Conservation (phyloP, 164 flowering plant genomes). For the Chimonanthus salicifolius region DNA sequence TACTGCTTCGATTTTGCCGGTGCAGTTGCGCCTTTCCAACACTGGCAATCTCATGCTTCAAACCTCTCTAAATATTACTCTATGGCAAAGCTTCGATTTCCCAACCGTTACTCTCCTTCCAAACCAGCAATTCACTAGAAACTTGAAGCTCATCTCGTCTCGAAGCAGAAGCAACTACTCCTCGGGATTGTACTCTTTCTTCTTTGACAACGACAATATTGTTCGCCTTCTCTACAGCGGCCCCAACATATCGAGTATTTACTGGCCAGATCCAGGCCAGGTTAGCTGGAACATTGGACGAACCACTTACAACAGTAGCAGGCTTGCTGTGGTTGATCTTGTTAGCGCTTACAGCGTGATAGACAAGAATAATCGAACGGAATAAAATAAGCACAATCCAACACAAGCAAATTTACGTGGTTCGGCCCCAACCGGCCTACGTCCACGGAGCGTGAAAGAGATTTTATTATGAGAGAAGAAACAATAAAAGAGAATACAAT, state of each 20-base stretch:
- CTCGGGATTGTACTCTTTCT: conserved; percentile 28
- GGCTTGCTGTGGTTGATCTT: conserved; percentile 11
- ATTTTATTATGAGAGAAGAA: too few species aligned
- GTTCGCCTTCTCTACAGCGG: conserved; percentile 25
- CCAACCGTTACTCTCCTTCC: conserved; percentile 47
- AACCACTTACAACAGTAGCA: conserved; percentile 13
- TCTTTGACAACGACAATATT: conserved; percentile 34
- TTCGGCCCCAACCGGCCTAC: too few species aligned
- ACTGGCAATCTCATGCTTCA: conserved; percentile 32
- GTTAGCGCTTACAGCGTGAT: too few species aligned
- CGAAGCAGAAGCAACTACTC: conserved; percentile 24
- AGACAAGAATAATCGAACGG: too few species aligned
- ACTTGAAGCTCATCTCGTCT: conserved; percentile 18
- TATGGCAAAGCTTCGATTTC: conserved; percentile 37
- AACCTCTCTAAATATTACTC: neutral
- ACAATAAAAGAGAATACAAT: too few species aligned
- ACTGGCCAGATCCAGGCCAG: conserved; percentile 24
- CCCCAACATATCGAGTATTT: conserved; percentile 20
- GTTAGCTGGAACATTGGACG: neutral
- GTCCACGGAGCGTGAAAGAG: too few species aligned
- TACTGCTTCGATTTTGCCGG: neutral
- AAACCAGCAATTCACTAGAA: conserved; percentile 18
- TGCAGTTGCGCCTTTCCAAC: conserved; percentile 12
- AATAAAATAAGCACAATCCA: too few species aligned
- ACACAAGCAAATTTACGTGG: too few species aligned